Evolutionary conservation across 768 basidiomycete genomes (phyloP).

Genomic region (Cystobasidium tubakii): DNA sequence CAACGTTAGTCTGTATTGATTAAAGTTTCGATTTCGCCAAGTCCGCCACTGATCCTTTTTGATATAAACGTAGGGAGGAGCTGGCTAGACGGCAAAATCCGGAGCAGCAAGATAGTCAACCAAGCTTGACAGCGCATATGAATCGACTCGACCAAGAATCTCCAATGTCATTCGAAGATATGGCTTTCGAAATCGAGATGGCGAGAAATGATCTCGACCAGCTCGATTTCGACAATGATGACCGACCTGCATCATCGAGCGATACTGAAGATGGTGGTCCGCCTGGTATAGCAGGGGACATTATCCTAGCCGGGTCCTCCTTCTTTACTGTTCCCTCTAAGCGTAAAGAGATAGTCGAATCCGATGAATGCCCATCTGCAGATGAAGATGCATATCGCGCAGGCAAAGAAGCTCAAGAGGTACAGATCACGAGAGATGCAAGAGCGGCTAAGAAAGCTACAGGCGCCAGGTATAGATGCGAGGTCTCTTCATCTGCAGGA

Average conservation of each 20-base stretch:
- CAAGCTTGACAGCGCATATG: conserved; percentile 5
- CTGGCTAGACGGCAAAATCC: not conserved
- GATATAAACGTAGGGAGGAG: not conserved
- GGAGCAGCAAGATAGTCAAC: conserved; percentile 1
- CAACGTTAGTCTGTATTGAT: conserved; percentile 16
- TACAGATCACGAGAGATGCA: conserved; percentile 2
- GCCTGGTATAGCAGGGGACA: not conserved
- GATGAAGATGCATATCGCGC: conserved; percentile 37
- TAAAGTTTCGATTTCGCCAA: not conserved
- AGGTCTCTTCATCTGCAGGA: not conserved
- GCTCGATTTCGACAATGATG: conserved; percentile 16
- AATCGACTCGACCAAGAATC: conserved; percentile 4
- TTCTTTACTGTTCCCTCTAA: conserved; percentile 18
- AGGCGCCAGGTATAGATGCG: conserved; percentile 19
- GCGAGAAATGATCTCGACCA: conserved; percentile 23
- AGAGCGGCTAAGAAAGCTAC: not conserved
- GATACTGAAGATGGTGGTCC: conserved; percentile 12
- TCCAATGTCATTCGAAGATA: conserved; percentile 29
- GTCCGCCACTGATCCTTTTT: not conserved
- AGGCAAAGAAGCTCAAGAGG: not conserved
- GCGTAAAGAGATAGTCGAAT: conserved; percentile 12
- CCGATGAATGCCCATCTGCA: conserved; percentile 43
- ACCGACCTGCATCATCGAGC: not conserved
- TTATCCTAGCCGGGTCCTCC: not conserved
- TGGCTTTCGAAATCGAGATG: conserved; percentile 31